phyloP scores from a whole-genome alignment of 2,329 filamentous ascomycete species.

The Phyllachora maydis region DNA sequence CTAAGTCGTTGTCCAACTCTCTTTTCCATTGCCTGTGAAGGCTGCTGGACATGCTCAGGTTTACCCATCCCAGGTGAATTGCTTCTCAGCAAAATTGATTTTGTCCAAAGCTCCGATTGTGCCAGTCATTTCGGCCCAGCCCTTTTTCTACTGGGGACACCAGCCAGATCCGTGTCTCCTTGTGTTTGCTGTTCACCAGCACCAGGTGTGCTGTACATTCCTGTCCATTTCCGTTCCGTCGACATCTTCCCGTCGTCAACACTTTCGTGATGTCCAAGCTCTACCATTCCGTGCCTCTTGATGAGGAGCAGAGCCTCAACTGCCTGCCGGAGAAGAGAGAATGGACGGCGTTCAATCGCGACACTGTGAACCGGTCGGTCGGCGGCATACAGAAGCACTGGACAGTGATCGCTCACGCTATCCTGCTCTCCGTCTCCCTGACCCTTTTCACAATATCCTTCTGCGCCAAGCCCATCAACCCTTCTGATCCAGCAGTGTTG shows the following conservation, averaged over 20 bases:
- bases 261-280: conserved; percentile 10
- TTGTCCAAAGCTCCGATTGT: not conserved
- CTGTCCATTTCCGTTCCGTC: conserved; percentile 1
- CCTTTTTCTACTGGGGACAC: not conserved
- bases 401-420: conserved; percentile 17
- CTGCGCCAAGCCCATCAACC: conserved; percentile 8
- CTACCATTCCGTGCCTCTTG: conserved; percentile 14
- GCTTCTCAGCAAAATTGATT: not conserved
- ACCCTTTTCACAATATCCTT: conserved; percentile 18
- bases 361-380: conserved; percentile 1
- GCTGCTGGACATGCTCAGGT: not conserved
- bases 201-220: conserved; percentile 3
- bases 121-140: not conserved
- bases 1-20: conserved; percentile 2
- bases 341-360: conserved; percentile 3
- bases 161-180: not conserved
- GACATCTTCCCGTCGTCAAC: conserved; percentile 1
- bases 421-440: conserved; percentile 17
- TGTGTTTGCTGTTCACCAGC: not conserved
- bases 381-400: conserved; percentile 7
- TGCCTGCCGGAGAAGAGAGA: too few relatives aligned
- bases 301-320: conserved; percentile 12
- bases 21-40: not conserved
- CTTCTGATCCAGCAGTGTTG: conserved; percentile 1
- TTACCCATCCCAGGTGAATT: conserved; percentile 1